Percentiles rank a stretch among this genome's conserved stretches.
Evolutionary conservation across 2,329 filamentous ascomycete genomes (phyloP).

Genomic region (Geosmithia morbida): DNA sequence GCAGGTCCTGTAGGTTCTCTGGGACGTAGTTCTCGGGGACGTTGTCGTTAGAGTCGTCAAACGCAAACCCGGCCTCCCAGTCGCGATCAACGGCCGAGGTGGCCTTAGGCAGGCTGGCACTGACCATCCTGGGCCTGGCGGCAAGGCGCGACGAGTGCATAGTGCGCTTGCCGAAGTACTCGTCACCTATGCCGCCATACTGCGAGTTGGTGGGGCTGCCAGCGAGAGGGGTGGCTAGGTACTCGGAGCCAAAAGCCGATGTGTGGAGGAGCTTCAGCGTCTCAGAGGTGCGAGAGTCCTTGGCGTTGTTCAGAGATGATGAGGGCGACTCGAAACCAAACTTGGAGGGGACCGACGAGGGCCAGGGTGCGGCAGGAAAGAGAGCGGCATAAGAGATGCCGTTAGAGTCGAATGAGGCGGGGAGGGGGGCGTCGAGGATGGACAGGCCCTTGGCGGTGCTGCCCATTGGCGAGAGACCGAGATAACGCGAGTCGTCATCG

Average conservation of each 20-base stretch:
- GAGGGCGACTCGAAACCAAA: slow-evolving; percentile 82
- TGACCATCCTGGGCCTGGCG: slow-evolving; percentile 51
- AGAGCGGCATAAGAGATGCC: slow-evolving; percentile 84
- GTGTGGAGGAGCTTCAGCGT: slow-evolving; percentile 49
- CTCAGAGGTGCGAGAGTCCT: slow-evolving; percentile 46
- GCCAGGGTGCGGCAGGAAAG: slow-evolving; percentile 65
- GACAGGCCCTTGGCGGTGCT: slow-evolving; percentile 59
- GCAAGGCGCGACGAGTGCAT: slow-evolving; percentile 52
- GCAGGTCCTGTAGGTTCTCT: slow-evolving; percentile 48
- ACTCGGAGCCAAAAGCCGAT: slow-evolving; percentile 54
- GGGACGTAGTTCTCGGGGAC: slow-evolving; percentile 51
- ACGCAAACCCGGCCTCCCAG: slow-evolving; percentile 57
- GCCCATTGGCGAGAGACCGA: slow-evolving; percentile 59
- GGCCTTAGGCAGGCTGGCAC: slow-evolving; percentile 53
- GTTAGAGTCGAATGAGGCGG: slow-evolving; percentile 91
- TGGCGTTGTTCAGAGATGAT: slow-evolving; percentile 51
- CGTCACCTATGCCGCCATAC: slow-evolving; percentile 34
- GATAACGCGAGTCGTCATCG: slow-evolving; percentile 45
- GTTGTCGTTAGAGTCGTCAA: slow-evolving; percentile 57
- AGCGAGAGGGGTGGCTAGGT: slow-evolving; percentile 36
- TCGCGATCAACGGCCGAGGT: slow-evolving; percentile 44
- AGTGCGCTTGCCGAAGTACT: slow-evolving; percentile 56
- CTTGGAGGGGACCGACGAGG: slow-evolving; percentile 81
- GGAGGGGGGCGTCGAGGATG: slow-evolving; percentile 84
- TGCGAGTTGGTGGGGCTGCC: slow-evolving; percentile 33